These are phyloP conservation scores for Schoenoplectus triqueter DNA, from an alignment of 202 grass and related monocot species.

Conservation along the genomic window DNA sequence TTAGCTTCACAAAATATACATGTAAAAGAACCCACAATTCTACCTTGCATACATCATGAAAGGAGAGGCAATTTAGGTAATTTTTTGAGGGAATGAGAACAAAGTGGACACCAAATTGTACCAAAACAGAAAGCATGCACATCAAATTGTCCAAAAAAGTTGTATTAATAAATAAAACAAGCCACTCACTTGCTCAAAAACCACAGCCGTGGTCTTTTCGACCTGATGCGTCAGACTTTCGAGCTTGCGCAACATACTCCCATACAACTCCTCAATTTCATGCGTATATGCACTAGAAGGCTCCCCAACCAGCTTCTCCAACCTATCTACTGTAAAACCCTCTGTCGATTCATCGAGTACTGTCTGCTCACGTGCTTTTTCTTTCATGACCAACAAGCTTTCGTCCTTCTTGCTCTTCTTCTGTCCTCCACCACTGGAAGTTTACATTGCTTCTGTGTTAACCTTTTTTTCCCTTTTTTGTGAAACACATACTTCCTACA, in stretches of 20 bases:
- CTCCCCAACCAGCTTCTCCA: constrained; percentile 29
- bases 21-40: not conserved
- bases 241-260: constrained; percentile 37
- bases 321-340: constrained; percentile 29
- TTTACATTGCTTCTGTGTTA: not conserved
- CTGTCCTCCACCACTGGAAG: constrained; percentile 30
- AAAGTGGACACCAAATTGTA: not conserved
- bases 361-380: constrained; percentile 27
- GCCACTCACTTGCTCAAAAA: constrained; percentile 32
- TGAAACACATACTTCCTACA: no score
- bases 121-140: not conserved
- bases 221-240: constrained; percentile 32
- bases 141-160: not conserved
- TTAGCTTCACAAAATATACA: not conserved
- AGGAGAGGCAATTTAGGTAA: not conserved
- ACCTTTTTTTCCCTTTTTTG: no score
- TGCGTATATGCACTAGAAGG: constrained; percentile 18
- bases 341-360: constrained; percentile 14
- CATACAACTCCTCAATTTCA: constrained; percentile 38
- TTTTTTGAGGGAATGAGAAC: not conserved
- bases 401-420: constrained; percentile 37
- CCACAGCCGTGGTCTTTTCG: constrained; percentile 23
- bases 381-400: constrained; percentile 30
- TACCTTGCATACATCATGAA: not conserved
- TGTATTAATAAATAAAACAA: not conserved